Conservation (phyloP, 768 basidiomycete species). For the Megacollybia marginata region DNA sequence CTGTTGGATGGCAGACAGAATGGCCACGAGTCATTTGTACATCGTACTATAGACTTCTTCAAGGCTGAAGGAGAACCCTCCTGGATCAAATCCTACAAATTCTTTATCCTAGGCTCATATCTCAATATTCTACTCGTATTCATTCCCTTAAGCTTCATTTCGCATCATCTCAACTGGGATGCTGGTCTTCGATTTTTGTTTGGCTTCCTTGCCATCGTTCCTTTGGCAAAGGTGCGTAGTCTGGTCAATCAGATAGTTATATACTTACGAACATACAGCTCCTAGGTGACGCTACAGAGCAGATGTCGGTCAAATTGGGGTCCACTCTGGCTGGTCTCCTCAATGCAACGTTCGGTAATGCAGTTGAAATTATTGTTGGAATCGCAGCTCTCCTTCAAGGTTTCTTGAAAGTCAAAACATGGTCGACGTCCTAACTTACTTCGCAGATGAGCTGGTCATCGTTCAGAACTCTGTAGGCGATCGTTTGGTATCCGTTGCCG, state of each 20-base stretch:
- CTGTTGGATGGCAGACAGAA: background rate
- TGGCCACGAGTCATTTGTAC: slow-evolving; percentile 8
- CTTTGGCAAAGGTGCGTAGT: slow-evolving; percentile 68
- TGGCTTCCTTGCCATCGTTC: slow-evolving; percentile 79
- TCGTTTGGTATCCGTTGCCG: background rate
- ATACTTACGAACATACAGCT: slow-evolving; percentile 31
- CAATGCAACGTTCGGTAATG: slow-evolving; percentile 80
- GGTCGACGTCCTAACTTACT: slow-evolving; percentile 1
- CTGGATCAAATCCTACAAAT: slow-evolving; percentile 48
- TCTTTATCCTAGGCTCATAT: slow-evolving; percentile 58
- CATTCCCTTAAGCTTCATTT: slow-evolving; percentile 62
- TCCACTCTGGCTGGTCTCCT: slow-evolving; percentile 82
- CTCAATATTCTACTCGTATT: slow-evolving; percentile 75
- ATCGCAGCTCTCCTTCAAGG: slow-evolving; percentile 78
- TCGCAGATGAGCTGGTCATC: slow-evolving; percentile 71
- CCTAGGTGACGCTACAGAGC: slow-evolving; percentile 77
- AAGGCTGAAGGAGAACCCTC: slow-evolving; percentile 60
- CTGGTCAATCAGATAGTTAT: background rate
- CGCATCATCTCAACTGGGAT: slow-evolving; percentile 69
- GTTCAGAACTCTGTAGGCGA: slow-evolving; percentile 79
- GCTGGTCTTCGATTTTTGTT: slow-evolving; percentile 65
- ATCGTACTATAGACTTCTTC: slow-evolving; percentile 32
- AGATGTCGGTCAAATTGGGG: slow-evolving; percentile 70
- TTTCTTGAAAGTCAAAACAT: slow-evolving; percentile 16
- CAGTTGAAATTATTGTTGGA: slow-evolving; percentile 87